Evolutionary conservation across 208 protist genomes (phyloP).

Genomic region (Acanthamoeba castellanii): DNA sequence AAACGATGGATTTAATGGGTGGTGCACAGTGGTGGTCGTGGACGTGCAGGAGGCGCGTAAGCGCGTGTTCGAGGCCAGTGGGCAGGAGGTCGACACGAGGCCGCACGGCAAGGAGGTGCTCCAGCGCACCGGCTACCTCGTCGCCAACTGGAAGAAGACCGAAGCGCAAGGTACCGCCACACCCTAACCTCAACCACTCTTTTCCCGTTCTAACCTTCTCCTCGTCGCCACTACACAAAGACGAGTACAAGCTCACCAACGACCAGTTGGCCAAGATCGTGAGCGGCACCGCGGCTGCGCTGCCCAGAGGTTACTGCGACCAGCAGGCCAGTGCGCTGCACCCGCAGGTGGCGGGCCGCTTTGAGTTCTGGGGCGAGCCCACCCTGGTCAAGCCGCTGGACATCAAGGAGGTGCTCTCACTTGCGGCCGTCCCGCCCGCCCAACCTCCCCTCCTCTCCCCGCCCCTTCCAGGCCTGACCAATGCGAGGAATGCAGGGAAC

Average conservation of each 20-base stretch:
- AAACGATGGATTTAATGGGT: no score
- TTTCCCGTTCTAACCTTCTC: not conserved
- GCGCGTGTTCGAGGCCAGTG: conserved; percentile 25
- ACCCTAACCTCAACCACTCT: not conserved
- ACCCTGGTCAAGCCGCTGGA: conserved; percentile 23
- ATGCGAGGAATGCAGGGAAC: not conserved
- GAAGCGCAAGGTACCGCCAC: not conserved
- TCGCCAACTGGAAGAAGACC: conserved; percentile 17
- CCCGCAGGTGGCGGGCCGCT: conserved; percentile 15
- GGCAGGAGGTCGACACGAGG: conserved; percentile 31
- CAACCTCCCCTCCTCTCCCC: no score
- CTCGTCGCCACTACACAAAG: not conserved
- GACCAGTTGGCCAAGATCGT: not conserved
- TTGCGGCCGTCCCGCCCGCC: no score
- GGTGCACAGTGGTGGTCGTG: conserved; percentile 12
- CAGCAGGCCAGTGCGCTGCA: conserved; percentile 25
- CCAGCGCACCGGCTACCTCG: conserved; percentile 54
- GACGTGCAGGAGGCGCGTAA: conserved; percentile 29
- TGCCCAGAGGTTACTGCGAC: conserved; percentile 41
- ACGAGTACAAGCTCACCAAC: conserved; percentile 54
- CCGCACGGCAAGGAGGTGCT: conserved; percentile 17
- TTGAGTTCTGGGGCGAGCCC: conserved; percentile 70
- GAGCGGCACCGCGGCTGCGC: not conserved
- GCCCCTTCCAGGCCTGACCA: not conserved
- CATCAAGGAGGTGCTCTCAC: not conserved